Evolutionary conservation across 495 filamentous ascomycete species (phyloP).

Genomic region (Chaetomium cochliodes): DNA sequence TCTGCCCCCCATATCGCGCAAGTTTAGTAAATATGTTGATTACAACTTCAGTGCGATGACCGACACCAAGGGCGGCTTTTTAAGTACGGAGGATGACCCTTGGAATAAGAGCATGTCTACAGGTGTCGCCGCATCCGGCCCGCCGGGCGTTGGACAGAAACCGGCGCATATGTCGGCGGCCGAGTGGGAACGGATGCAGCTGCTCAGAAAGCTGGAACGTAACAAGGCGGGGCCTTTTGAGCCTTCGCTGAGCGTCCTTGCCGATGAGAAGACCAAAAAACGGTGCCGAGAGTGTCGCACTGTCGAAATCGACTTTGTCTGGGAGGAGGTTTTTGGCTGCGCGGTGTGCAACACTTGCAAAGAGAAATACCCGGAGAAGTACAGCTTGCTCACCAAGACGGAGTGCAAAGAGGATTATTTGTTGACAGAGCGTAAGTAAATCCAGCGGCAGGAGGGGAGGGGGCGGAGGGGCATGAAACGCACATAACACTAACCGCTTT

Average conservation of each 20-base stretch:
- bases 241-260: constrained; percentile 72
- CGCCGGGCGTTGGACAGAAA: constrained; percentile 59
- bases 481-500: constrained; percentile 17
- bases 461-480: neutral
- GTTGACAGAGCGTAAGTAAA: constrained; percentile 77
- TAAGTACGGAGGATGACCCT: constrained; percentile 85
- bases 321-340: constrained; percentile 76
- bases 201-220: constrained; percentile 64
- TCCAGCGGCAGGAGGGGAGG: too few relatives aligned
- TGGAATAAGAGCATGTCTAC: constrained; percentile 73
- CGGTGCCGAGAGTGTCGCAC: constrained; percentile 78
- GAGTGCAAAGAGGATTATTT: constrained; percentile 95
- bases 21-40: constrained; percentile 90
- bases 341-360: constrained; percentile 75
- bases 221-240: constrained; percentile 82
- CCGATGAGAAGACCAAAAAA: constrained; percentile 62
- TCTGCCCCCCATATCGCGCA: constrained; percentile 45
- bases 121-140: constrained; percentile 26
- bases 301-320: constrained; percentile 90
- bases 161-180: constrained; percentile 85
- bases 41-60: constrained; percentile 98
- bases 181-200: constrained; percentile 85
- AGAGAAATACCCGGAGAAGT: constrained; percentile 85
- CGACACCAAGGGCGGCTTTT: constrained; percentile 93
- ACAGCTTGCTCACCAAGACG: constrained; percentile 92